Base-by-base conservation (phyloP, 345 rosid genomes). In the Abelmoschus esculentus region DNA sequence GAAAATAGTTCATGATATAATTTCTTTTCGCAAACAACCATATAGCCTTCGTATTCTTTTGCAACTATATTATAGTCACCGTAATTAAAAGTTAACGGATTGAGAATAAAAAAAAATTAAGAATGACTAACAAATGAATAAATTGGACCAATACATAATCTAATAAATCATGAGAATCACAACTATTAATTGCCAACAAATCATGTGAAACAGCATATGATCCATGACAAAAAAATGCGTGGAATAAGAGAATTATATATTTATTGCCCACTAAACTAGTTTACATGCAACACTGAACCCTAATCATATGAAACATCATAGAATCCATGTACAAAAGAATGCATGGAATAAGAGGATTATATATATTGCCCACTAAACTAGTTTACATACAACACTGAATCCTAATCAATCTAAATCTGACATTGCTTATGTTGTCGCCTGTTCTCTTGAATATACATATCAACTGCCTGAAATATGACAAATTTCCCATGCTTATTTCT, bases 161-260 rank as follows among this genome's bases (percentile, higher is more conserved):
- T 22, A 22, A 22, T 22, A 22, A 22, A 22, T 22, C 38, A 34
- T 34, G 44, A 40, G 44, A 49, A 12, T 49, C 17, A 15, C 15
- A 4, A 4, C 3, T 0, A 64, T 44, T 64, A 13, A 22, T 4
- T 4, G 36, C 17, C 7, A 13, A 65, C 34, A 40, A 42, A 17
- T 61, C 11, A 17, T 8, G 61, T 40, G 57, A 63, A 64, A 62
- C 60, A 72, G 36, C 46, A 13, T 14, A 52, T 38, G 19, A 19
- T 59, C 64, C 10, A 79, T 84, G 80, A 86, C 91, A 85, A 82
- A 88, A 86, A 85, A 87, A 90, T 88, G 71, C 88, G 72, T 58
- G 73, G 19, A 53, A 67, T 42, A 77, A 73, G 64, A 77, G 26
- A 71, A 76, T 77, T 64, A 72, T 49, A 49, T 47, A 42, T 42